phyloP scores from a whole-genome alignment of 139 green algal genomes.

The Closterium sp. region DNA sequence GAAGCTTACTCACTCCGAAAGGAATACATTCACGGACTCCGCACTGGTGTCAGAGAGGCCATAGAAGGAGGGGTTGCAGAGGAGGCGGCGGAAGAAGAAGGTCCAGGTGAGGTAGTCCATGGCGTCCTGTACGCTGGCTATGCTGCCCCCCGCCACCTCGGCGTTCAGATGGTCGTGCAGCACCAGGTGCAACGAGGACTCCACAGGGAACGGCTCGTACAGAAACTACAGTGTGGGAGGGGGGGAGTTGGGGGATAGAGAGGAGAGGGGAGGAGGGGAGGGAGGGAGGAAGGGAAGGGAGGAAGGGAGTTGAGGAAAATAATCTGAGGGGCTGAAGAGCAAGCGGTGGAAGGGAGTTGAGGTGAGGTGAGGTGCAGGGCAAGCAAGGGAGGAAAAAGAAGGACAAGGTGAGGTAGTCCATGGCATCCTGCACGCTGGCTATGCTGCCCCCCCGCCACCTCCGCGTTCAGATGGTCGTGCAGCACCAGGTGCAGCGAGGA shows the following conservation, averaged over 20 bases:
- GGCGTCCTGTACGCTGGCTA: conserved; percentile 70
- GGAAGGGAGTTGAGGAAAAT: too few species aligned
- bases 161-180: conserved; percentile 61
- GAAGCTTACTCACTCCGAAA: conserved; percentile 59
- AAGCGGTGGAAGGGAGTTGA: too few species aligned
- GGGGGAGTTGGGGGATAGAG: too few species aligned
- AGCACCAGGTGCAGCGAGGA: conserved; percentile 77
- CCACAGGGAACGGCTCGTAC: conserved; percentile 97
- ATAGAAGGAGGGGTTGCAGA: conserved; percentile 95
- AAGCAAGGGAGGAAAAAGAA: too few species aligned
- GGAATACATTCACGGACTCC: conserved; percentile 69
- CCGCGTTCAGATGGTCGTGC: conserved; percentile 56
- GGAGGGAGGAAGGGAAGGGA: conserved; percentile 76
- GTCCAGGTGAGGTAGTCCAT: conserved; percentile 97
- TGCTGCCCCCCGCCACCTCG: conserved; percentile 53
- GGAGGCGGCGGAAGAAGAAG: conserved; percentile 62
- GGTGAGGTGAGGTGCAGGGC: too few species aligned
- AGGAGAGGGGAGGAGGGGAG: conserved; percentile 94
- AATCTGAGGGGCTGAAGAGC: too few species aligned
- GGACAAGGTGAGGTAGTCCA: conserved; percentile 97
- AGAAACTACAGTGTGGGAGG: conserved; percentile 68
- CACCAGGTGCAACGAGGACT: conserved; percentile 79
- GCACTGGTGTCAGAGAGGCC: conserved; percentile 63
- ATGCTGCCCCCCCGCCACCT: conserved; percentile 56
- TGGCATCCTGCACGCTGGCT: conserved; percentile 68